These are phyloP conservation scores for Arthrobotrys sphaeroides DNA, from an alignment of 2,329 filamentous ascomycete species.

Conservation along the genomic window DNA sequence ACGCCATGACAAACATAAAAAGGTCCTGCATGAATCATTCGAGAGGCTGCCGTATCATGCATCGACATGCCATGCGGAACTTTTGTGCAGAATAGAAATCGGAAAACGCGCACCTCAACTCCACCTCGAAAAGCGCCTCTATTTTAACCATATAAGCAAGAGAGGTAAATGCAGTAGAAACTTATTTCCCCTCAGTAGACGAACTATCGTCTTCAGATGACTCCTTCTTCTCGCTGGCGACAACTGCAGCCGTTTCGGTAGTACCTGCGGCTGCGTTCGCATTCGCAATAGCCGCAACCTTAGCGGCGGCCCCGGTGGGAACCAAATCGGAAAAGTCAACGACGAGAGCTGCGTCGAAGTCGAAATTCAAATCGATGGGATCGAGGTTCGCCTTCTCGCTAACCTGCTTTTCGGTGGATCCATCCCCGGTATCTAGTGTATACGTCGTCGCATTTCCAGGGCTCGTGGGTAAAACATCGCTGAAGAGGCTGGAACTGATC, in stretches of 20 bases:
- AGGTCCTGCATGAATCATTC: not conserved
- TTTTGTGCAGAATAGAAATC: not conserved
- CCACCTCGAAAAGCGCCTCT: constrained; percentile 6
- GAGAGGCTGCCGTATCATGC: not conserved
- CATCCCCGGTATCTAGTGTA: constrained; percentile 18
- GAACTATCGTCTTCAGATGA: constrained; percentile 50
- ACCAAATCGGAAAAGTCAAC: constrained; percentile 53
- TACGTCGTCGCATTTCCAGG: constrained; percentile 38
- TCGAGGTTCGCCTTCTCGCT: not conserved
- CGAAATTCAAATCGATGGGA: constrained; percentile 47
- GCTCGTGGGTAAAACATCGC: constrained; percentile 47
- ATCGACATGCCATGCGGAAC: not conserved
- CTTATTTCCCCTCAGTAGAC: constrained; percentile 29
- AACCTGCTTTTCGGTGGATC: not conserved
- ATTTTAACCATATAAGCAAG: not conserved
- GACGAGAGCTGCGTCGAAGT: constrained; percentile 46
- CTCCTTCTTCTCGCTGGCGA: constrained; percentile 44
- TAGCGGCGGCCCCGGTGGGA: constrained; percentile 25
- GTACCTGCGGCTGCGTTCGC: not conserved
- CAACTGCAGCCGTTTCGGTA: not conserved
- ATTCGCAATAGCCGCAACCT: constrained; percentile 27
- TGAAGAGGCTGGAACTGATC: constrained; percentile 49
- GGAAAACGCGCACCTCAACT: not conserved
- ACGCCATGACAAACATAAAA: not conserved
- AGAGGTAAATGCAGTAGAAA: not conserved